Percentiles rank a stretch among this genome's conserved stretches.
Evolutionary conservation across 805 yeast genomes (phyloP).

Genomic region (Kuraishia molischiana): DNA sequence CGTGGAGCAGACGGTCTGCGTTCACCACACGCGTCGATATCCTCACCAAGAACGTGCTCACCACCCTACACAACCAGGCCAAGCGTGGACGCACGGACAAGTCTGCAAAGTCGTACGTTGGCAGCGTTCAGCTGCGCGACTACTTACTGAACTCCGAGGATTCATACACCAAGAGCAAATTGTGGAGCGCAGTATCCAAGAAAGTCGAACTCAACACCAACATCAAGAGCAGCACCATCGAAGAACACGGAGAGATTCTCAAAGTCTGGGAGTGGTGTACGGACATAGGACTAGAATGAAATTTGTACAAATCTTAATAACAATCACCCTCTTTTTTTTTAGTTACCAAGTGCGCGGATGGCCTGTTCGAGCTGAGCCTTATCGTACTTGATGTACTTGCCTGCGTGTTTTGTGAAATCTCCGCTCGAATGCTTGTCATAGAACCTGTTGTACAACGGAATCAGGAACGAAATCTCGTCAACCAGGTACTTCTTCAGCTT

Average conservation of each 20-base stretch:
- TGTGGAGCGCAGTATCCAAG: conserved; percentile 52
- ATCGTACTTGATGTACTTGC: conserved; percentile 62
- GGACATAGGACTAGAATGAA: conserved; percentile 10
- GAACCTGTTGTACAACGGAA: conserved; percentile 79
- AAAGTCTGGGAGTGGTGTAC: conserved; percentile 85
- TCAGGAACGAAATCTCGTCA: conserved; percentile 67
- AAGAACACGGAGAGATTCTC: conserved; percentile 80
- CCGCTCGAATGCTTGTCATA: conserved; percentile 64
- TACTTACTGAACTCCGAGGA: conserved; percentile 30
- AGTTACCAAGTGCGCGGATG: too few relatives aligned
- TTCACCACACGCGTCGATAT: conserved; percentile 11
- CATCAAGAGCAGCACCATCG: conserved; percentile 52
- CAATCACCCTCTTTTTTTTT: too few relatives aligned
- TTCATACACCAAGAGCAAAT: conserved; percentile 27
- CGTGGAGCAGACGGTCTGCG: not conserved
- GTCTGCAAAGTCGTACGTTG: conserved; percentile 37
- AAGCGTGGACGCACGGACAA: conserved; percentile 19
- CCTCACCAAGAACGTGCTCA: conserved; percentile 28
- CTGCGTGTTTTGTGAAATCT: conserved; percentile 62
- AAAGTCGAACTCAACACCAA: conserved; percentile 58
- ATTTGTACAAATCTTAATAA: too few relatives aligned
- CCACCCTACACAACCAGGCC: conserved; percentile 39
- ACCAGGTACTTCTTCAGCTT: conserved; percentile 52
- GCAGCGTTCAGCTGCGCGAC: conserved; percentile 67
- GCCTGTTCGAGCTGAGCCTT: conserved; percentile 29